phyloP scores from a whole-genome alignment of 805 yeast genomes.

The Limtongia smithiae region DNA sequence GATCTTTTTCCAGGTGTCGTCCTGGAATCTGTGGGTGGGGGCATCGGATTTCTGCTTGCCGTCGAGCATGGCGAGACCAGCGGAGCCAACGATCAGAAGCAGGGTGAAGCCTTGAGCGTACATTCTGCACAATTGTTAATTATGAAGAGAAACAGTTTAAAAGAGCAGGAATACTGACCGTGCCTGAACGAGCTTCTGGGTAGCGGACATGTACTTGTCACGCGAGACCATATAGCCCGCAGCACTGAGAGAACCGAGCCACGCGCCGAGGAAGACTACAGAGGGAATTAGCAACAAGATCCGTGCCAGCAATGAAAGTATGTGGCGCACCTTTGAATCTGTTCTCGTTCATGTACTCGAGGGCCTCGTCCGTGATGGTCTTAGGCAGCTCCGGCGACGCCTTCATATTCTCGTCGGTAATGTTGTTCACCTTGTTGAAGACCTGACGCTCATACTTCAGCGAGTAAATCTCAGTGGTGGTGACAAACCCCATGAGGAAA shows the following conservation, averaged over 20 bases:
- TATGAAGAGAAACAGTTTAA: background rate
- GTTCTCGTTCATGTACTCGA: slow-evolving; percentile 18
- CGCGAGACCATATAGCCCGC: slow-evolving; percentile 71
- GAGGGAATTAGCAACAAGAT: too few species aligned
- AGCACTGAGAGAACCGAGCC: slow-evolving; percentile 80
- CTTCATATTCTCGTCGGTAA: slow-evolving; percentile 22
- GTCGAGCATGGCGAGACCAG: slow-evolving; percentile 40
- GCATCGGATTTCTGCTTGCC: slow-evolving; percentile 21
- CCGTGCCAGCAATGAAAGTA: too few species aligned
- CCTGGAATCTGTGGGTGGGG: slow-evolving; percentile 4
- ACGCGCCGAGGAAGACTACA: slow-evolving; percentile 57
- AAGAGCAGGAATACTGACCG: slow-evolving; percentile 30
- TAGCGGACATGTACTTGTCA: slow-evolving; percentile 67
- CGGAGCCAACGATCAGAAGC: slow-evolving; percentile 62
- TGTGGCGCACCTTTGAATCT: slow-evolving; percentile 27
- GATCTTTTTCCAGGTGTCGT: slow-evolving; percentile 15
- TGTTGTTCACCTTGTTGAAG: slow-evolving; percentile 31
- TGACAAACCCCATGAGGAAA: slow-evolving; percentile 22
- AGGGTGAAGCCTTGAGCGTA: slow-evolving; percentile 84
- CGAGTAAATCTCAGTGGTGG: slow-evolving; percentile 22
- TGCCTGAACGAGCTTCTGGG: slow-evolving; percentile 83
- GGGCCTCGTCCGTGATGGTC: slow-evolving; percentile 20
- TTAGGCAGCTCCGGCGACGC: slow-evolving; percentile 11
- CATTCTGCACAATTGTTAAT: slow-evolving; percentile 48
- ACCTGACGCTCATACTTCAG: slow-evolving; percentile 31